Percentiles rank a stretch among this genome's conserved stretches.
Evolutionary conservation across 139 green algal species (phyloP).

Genomic region (Auxenochlorella pyrenoidosa): DNA sequence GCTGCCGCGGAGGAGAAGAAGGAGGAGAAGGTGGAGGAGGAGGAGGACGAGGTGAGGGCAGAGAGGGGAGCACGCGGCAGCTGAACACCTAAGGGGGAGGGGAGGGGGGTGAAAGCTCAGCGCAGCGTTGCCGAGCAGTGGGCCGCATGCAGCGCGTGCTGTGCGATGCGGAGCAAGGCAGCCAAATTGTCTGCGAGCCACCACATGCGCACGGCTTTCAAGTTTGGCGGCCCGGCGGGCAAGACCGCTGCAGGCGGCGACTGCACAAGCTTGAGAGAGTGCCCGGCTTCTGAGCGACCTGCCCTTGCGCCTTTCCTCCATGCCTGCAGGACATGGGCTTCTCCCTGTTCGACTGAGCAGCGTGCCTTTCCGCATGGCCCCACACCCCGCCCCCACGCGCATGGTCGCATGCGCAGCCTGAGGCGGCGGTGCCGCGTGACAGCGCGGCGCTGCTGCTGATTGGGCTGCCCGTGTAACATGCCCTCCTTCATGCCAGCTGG

Average conservation of each 20-base stretch:
- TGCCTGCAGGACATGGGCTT: conserved; percentile 89
- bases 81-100: too few species aligned
- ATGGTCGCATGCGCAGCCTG: not conserved
- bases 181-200: too few species aligned
- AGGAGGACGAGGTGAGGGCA: conserved; percentile 77
- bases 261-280: too few species aligned
- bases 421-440: not conserved
- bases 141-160: not conserved
- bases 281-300: too few species aligned
- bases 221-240: too few species aligned
- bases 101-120: too few species aligned
- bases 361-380: not conserved
- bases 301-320: too few species aligned
- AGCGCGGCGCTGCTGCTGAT: too few species aligned
- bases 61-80: too few species aligned
- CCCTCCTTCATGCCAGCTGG: not conserved
- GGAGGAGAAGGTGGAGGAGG: conserved; percentile 86
- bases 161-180: not conserved
- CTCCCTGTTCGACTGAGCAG: conserved; percentile 81
- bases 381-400: not conserved
- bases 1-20: conserved; percentile 76
- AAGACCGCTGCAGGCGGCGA: too few species aligned
- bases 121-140: not conserved
- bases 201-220: too few species aligned
- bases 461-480: not conserved